Base-by-base conservation (phyloP, 1,139 yeast species). In the Tardiomyces digboiensis region DNA sequence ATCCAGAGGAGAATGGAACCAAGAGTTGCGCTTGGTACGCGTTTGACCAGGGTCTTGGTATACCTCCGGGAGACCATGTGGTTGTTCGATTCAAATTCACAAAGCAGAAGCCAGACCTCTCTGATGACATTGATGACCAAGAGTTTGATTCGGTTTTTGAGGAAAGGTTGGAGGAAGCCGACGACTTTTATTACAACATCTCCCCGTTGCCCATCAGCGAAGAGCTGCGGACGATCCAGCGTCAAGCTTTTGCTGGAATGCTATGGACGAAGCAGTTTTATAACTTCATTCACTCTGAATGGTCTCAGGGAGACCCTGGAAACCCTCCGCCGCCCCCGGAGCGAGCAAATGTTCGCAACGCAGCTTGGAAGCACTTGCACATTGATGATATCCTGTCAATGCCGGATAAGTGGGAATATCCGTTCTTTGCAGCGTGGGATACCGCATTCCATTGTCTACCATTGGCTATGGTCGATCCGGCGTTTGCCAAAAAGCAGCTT, bases 381-480 rank as follows among this genome's bases (percentile, higher is more conserved):
- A 82, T 86, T 56, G 93, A 88, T 60, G 96, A 89, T 62, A 77
- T 89, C 44, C 71, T 89, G 54, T 85, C 95, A 1, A 74, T 89
- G 70, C 97, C 97, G 2, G 97, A 89, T 61, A 89, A 87, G 63
- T 89, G 96, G 89, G 97, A 89, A 64, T 89, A 89, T 62, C 97
- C 96, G 3, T 89, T 89, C 62, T 89, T 89, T 63, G 96, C 97
- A 10, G 93, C 96, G 5, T 89, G 97, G 97, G 97, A 89, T 62
- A 83, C 95, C 2, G 95, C 97, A 0, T 89, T 89, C 77, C 97
- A 89, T 64, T 86, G 96, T 60, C 78, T 89, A 55, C 97, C 97
- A 2, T 70, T 89, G 52, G 93, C 97, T 4, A 86, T 89, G 91
- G 77, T 89, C 58, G 97, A 89, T 63, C 96, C 97, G 1, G 89